A percentile compares a stretch with the other conserved stretches of the same genome.
phyloP scores from a whole-genome alignment of 78 protist genomes.

The Cyanophora paradoxa region DNA sequence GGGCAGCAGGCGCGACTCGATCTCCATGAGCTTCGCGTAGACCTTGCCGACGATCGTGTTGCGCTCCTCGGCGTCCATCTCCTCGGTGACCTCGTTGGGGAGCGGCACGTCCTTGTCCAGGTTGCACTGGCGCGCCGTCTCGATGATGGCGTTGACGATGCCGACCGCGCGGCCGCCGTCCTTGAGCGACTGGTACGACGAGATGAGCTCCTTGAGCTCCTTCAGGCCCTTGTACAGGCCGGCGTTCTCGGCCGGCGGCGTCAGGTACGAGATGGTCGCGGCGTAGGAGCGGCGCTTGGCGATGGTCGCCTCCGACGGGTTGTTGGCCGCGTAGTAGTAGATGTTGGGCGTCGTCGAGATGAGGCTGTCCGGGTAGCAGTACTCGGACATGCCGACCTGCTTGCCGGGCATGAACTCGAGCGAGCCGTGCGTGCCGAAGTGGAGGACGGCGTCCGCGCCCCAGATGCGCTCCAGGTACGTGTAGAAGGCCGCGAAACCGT shows the following conservation, averaged over 20 bases:
- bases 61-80: conserved; percentile 13
- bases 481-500: conserved; percentile 49
- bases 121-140: conserved; percentile 33
- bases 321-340: conserved; percentile 47
- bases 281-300: conserved; percentile 49
- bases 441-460: conserved; percentile 46
- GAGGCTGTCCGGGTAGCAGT: conserved; percentile 44
- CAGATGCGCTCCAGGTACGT: conserved; percentile 38
- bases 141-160: conserved; percentile 39
- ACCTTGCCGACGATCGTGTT: conserved; percentile 37
- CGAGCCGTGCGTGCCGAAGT: conserved; percentile 51
- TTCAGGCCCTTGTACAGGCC: conserved; percentile 47
- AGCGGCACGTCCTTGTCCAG: conserved; percentile 36
- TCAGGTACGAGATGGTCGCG: conserved; percentile 42
- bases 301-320: conserved; percentile 46
- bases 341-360: conserved; percentile 33
- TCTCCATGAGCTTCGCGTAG: conserved; percentile 37
- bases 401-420: conserved; percentile 54
- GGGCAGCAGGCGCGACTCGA: conserved; percentile 45
- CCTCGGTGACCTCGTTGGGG: conserved; percentile 7
- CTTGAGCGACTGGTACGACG: conserved; percentile 32
- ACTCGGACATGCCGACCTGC: conserved; percentile 28
- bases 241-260: conserved; percentile 51
- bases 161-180: conserved; percentile 25
- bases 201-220: conserved; percentile 39